Evolutionary conservation across 78 protist species (phyloP).

Genomic region (Dictyostelium capitatum): DNA sequence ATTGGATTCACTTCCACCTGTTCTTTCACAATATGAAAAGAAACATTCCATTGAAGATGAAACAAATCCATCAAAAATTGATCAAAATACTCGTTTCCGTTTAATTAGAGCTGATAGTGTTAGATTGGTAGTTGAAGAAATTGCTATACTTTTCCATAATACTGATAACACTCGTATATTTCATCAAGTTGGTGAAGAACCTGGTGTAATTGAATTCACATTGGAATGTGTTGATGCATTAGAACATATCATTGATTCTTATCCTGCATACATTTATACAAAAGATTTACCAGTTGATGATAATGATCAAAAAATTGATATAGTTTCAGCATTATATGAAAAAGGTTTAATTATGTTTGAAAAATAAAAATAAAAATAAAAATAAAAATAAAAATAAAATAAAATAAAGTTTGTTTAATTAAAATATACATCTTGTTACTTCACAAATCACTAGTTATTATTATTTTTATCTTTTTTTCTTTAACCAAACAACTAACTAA

Average conservation of each 20-base stretch:
- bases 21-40: constrained; percentile 21
- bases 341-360: constrained; percentile 79
- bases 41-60: constrained; percentile 52
- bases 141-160: constrained; percentile 61
- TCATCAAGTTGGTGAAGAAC: constrained; percentile 59
- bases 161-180: constrained; percentile 64
- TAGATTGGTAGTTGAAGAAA: constrained; percentile 64
- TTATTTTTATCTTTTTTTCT: too few relatives aligned
- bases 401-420: too few relatives aligned
- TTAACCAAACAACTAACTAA: too few relatives aligned
- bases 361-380: neutral
- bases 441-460: too few relatives aligned
- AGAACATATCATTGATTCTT: constrained; percentile 64
- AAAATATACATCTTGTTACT: too few relatives aligned
- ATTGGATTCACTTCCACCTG: constrained; percentile 36
- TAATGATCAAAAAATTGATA: constrained; percentile 56
- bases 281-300: constrained; percentile 67
- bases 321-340: constrained; percentile 70
- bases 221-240: constrained; percentile 75
- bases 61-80: neutral
- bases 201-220: constrained; percentile 61
- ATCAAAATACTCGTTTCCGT: neutral
- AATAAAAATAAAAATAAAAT: neutral
- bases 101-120: constrained; percentile 18
- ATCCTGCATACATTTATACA: constrained; percentile 44